These are phyloP conservation scores for Eucalyptus polybractea DNA, from an alignment of 345 rosid genomes.

Conservation along the genomic window DNA sequence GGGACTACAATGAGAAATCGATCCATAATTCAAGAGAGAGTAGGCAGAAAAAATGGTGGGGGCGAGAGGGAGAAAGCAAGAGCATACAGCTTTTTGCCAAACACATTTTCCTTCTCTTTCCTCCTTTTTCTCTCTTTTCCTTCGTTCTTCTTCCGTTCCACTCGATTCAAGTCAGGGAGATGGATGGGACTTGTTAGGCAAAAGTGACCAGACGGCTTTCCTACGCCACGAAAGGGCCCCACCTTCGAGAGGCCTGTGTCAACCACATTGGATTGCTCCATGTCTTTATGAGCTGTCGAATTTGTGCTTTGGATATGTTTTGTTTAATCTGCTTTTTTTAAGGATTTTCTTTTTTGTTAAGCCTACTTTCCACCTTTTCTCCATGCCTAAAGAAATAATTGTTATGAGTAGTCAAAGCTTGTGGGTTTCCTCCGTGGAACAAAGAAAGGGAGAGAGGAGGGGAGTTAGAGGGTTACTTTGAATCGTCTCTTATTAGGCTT, in stretches of 20 bases:
- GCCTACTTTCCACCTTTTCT: not conserved
- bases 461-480: not conserved
- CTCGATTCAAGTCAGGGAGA: not conserved
- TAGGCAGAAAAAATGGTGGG: not conserved
- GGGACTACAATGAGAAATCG: fast-evolving
- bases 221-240: not conserved
- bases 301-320: not conserved
- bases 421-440: not conserved
- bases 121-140: not conserved
- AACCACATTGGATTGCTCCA: not conserved
- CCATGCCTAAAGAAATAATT: not conserved
- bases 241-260: not conserved
- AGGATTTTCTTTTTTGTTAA: not conserved
- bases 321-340: not conserved
- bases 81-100: not conserved
- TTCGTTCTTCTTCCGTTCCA: not conserved
- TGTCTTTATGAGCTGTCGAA: not conserved
- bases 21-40: not conserved
- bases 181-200: not conserved
- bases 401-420: not conserved
- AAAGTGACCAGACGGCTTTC: not conserved
- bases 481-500: not conserved
- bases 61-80: not conserved
- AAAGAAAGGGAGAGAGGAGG: not conserved
- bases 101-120: not conserved